Percentiles rank a stretch among this genome's conserved stretches.
Conservation (phyloP, 345 rosid genomes). For the Limnanthes douglasii region DNA sequence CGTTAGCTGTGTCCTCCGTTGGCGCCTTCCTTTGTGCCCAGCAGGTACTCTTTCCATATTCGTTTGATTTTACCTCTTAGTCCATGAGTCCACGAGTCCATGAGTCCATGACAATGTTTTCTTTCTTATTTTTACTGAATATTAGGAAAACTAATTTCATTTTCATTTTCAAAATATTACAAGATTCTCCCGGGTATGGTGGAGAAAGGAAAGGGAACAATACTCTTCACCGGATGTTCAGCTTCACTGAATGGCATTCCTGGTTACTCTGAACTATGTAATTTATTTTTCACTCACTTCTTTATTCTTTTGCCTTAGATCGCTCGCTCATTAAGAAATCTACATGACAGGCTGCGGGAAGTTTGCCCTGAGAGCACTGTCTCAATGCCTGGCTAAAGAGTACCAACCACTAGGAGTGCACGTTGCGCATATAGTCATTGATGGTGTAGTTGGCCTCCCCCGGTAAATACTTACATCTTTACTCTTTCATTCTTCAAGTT, state of each 20-base stretch:
- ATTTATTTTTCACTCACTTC: slow-evolving; percentile 2
- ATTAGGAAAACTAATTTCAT: not conserved
- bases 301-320: too few species aligned
- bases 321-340: too few species aligned
- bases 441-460: slow-evolving; percentile 69
- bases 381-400: slow-evolving; percentile 79
- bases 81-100: too few species aligned
- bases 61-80: too few species aligned
- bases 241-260: slow-evolving; percentile 75
- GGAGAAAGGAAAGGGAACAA: slow-evolving; percentile 81
- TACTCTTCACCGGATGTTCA: slow-evolving; percentile 87
- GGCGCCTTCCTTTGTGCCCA: slow-evolving; percentile 88
- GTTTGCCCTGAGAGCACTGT: slow-evolving; percentile 72
- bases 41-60: slow-evolving; percentile 22
- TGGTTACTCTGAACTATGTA: slow-evolving; percentile 86
- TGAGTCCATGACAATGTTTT: too few species aligned
- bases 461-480: slow-evolving; percentile 16
- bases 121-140: not conserved
- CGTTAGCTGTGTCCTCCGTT: slow-evolving; percentile 54
- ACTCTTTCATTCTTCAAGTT: not conserved
- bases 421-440: slow-evolving; percentile 76
- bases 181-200: slow-evolving; percentile 88
- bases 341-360: slow-evolving; percentile 67
- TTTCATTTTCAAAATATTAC: not conserved
- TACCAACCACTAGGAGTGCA: slow-evolving; percentile 70